Evolutionary conservation across 2,329 filamentous ascomycete genomes (phyloP).

Genomic region (Fusarium nodosum): DNA sequence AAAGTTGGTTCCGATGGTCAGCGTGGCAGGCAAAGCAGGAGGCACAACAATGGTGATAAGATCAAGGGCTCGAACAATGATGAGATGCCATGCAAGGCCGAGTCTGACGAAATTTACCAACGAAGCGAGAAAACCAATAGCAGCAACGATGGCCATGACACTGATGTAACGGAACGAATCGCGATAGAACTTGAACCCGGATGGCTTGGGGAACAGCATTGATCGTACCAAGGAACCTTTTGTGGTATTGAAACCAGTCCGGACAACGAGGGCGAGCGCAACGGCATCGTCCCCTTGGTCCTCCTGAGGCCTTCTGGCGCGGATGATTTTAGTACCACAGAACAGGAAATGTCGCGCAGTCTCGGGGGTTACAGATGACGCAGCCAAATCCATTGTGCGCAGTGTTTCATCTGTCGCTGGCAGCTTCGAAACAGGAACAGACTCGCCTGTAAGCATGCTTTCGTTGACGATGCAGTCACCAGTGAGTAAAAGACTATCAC

Average conservation of each 20-base stretch:
- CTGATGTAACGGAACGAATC: constrained; percentile 98
- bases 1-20: constrained; percentile 97
- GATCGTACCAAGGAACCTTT: constrained; percentile 96
- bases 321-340: constrained; percentile 94
- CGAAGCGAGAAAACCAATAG: constrained; percentile 89
- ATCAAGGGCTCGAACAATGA: constrained; percentile 91
- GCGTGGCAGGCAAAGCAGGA: constrained; percentile 90
- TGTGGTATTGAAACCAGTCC: constrained; percentile 97
- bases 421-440: constrained; percentile 93
- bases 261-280: constrained; percentile 89
- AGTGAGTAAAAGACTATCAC: constrained; percentile 89
- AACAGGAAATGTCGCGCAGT: constrained; percentile 92
- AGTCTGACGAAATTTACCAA: constrained; percentile 94
- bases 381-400: constrained; percentile 79
- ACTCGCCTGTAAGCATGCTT: constrained; percentile 98
- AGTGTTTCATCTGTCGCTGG: constrained; percentile 86
- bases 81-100: constrained; percentile 86
- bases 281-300: constrained; percentile 88
- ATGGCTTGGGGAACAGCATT: constrained; percentile 98
- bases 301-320: constrained; percentile 88
- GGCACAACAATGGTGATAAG: constrained; percentile 98
- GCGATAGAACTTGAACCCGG: constrained; percentile 97
- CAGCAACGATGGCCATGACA: constrained; percentile 91
- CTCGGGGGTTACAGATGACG: constrained; percentile 85
- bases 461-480: constrained; percentile 99